phyloP scores from a whole-genome alignment of 257 asterid genomes.

The Capsicum baccatum region DNA sequence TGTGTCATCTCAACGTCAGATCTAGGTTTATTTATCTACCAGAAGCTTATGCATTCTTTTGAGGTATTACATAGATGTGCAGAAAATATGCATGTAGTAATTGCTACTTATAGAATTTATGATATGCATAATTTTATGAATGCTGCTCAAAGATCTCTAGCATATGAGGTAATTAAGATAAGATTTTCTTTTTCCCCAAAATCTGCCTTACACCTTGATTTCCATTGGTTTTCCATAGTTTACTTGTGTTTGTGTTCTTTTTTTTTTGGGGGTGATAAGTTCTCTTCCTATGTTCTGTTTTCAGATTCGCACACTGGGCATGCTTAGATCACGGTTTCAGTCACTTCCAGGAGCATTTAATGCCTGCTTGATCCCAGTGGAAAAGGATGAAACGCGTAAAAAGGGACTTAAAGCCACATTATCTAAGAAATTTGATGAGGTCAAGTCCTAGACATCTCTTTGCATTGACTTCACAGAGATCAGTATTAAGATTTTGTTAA shows the following conservation, averaged over 20 bases:
- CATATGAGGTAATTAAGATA: conserved; percentile 24
- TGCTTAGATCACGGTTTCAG: conserved; percentile 95
- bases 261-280: neutral
- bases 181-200: conserved; percentile 3
- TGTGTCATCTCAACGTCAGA: neutral
- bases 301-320: conserved; percentile 90
- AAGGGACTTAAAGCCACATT: conserved; percentile 77
- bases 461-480: conserved; percentile 25
- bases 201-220: neutral
- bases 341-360: conserved; percentile 93
- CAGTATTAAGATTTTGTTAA: conserved; percentile 27
- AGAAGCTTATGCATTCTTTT: neutral
- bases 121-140: neutral
- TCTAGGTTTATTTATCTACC: conserved; percentile 4
- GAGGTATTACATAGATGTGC: neutral
- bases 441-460: conserved; percentile 36
- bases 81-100: conserved; percentile 22
- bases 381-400: conserved; percentile 65
- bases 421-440: conserved; percentile 81
- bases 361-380: conserved; percentile 76
- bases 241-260: neutral
- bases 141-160: conserved; percentile 1
- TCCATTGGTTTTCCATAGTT: conserved; percentile 2
- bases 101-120: neutral
- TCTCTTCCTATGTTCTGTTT: conserved; percentile 33